These are phyloP conservation scores for Phaffia tasmanica DNA, from an alignment of 768 basidiomycete species.

Conservation along the genomic window DNA sequence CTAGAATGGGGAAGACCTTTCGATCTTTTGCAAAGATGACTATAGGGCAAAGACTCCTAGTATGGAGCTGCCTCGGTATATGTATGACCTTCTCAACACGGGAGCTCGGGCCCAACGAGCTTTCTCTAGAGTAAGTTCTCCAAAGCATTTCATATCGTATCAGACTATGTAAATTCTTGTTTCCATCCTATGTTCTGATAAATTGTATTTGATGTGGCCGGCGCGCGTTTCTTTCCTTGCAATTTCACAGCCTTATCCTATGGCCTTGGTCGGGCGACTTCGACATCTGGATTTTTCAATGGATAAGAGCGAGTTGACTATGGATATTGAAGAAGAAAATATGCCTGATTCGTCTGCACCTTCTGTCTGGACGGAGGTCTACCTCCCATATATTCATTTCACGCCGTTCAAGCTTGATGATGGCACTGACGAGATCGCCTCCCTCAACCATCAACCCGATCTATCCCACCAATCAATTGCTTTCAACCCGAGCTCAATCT, in stretches of 20 bases:
- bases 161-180: neutral
- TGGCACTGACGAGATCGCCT: neutral
- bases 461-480: neutral
- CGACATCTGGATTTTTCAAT: neutral
- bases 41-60: neutral
- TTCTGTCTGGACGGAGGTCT: neutral
- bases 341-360: neutral
- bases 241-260: neutral
- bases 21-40: constrained; percentile 8
- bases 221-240: neutral
- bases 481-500: neutral
- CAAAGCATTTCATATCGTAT: neutral
- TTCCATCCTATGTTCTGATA: neutral
- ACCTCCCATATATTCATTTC: constrained; percentile 2
- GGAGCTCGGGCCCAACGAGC: constrained; percentile 78
- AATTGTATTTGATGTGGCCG: neutral
- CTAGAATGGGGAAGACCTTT: constrained; percentile 19
- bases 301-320: neutral
- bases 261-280: neutral
- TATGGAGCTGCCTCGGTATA: neutral
- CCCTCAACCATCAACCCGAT: neutral
- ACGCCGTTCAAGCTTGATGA: neutral
- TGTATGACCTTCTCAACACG: constrained; percentile 32
- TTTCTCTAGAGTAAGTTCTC: constrained; percentile 45
- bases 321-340: neutral